These are phyloP conservation scores for Phlebiopsis flavidoalba DNA, from an alignment of 768 basidiomycete species.

Conservation along the genomic window DNA sequence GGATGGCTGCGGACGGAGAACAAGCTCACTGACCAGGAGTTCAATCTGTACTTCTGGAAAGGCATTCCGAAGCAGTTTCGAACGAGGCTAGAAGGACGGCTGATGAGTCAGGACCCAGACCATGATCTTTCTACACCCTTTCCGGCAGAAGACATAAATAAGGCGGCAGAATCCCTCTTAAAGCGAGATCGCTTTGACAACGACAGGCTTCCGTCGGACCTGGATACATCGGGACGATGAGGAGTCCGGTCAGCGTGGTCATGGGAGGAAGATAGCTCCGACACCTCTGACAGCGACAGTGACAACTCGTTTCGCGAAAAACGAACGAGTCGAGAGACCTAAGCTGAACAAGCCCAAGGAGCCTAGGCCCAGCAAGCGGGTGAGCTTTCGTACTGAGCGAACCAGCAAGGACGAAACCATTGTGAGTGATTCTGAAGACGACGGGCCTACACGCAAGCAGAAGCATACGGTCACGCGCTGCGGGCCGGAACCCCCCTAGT, in stretches of 20 bases:
- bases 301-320: too few species aligned
- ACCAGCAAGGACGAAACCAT: too few species aligned
- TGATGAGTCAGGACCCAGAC: neutral
- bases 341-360: too few species aligned
- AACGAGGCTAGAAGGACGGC: neutral
- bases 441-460: too few species aligned
- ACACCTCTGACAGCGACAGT: too few species aligned
- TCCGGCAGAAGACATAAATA: neutral
- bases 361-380: too few species aligned
- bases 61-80: neutral
- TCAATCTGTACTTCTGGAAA: neutral
- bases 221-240: neutral
- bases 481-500: too few species aligned
- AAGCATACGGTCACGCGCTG: too few species aligned
- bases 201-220: neutral
- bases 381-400: too few species aligned
- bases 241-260: too few species aligned
- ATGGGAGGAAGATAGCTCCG: neutral
- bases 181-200: constrained; percentile 1
- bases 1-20: neutral
- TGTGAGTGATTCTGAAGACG: too few species aligned
- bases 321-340: too few species aligned
- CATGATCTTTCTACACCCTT: neutral
- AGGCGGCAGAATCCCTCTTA: neutral
- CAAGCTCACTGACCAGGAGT: neutral